Evolutionary conservation across 192 early-diverging fungal species (phyloP).

Genomic region (Gigaspora rosea): DNA sequence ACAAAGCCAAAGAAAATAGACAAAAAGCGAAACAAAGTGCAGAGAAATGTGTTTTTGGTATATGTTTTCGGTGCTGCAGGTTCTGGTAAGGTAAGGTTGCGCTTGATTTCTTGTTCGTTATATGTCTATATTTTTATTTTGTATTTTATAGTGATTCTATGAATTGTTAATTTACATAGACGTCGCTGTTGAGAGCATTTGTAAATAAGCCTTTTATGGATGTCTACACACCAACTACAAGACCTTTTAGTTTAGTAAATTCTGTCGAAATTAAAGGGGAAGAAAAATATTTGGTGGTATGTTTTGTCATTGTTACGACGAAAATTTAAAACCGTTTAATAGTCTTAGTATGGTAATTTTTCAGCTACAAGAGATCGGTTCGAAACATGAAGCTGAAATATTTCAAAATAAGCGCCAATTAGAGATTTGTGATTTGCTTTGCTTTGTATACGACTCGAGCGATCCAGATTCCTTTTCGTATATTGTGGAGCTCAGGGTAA

Average conservation of each 20-base stretch:
- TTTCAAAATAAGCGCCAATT: conserved; percentile 85
- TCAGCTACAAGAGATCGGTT: conserved; percentile 91
- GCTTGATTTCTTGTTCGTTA: neutral
- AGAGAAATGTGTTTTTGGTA: conserved; percentile 88
- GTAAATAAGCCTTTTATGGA: conserved; percentile 81
- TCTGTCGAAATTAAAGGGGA: conserved; percentile 93
- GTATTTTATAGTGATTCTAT: neutral
- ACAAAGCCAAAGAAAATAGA: conserved; percentile 69
- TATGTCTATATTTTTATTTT: neutral
- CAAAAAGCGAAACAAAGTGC: conserved; percentile 79
- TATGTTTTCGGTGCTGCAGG: conserved; percentile 95
- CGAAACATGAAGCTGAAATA: conserved; percentile 83
- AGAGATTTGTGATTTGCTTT: conserved; percentile 88
- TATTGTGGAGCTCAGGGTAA: conserved; percentile 78
- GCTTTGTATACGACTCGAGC: conserved; percentile 94
- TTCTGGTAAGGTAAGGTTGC: conserved; percentile 76
- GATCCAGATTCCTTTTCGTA: conserved; percentile 95
- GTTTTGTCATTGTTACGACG: conserved; percentile 27
- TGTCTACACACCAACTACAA: conserved; percentile 74
- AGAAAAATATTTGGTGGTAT: conserved; percentile 92
- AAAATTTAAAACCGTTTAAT: neutral
- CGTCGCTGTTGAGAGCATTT: conserved; percentile 81
- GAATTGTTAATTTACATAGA: conserved; percentile 45
- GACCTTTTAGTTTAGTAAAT: conserved; percentile 84
- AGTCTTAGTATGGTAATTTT: neutral